These are phyloP conservation scores for Saccharomyces hybrid DNA, from an alignment of 1,139 yeast genomes.

Conservation along the genomic window DNA sequence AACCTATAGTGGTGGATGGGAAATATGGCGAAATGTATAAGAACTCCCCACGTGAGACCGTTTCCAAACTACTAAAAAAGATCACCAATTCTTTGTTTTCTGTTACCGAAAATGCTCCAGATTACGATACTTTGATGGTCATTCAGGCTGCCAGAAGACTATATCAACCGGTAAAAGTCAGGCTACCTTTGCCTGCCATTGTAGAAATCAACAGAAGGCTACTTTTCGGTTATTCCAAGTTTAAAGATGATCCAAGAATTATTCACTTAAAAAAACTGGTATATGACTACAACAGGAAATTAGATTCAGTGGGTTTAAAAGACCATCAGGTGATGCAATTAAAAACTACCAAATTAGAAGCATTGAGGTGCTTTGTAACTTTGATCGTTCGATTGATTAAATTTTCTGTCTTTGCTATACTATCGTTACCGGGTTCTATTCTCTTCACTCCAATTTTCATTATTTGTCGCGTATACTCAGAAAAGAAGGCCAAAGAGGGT, in stretches of 20 bases:
- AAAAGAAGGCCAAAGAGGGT: conserved; percentile 52
- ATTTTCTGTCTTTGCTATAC: conserved; percentile 29
- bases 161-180: conserved; percentile 44
- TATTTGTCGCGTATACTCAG: conserved; percentile 47
- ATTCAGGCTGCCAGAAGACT: conserved; percentile 72
- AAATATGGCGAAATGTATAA: conserved; percentile 47
- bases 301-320: conserved; percentile 51
- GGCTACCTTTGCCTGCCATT: conserved; percentile 55
- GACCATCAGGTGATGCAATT: conserved; percentile 62
- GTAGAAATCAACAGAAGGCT: conserved; percentile 68
- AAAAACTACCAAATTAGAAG: conserved; percentile 34
- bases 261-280: conserved; percentile 47
- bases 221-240: conserved; percentile 56
- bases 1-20: conserved; percentile 52
- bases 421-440: conserved; percentile 61
- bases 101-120: conserved; percentile 71
- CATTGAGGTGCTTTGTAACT: conserved; percentile 30
- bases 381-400: conserved; percentile 31
- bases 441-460: conserved; percentile 63
- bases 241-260: conserved; percentile 50
- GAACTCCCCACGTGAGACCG: conserved; percentile 50
- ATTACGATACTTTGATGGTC: conserved; percentile 65
- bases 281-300: conserved; percentile 44
- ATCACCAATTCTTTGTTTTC: conserved; percentile 53
- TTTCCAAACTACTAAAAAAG: conserved; percentile 46